A percentile compares a stretch with the other conserved stretches of the same genome.
Conservation (phyloP, 73 alveolate species). For the Breviolum minutum region DNA sequence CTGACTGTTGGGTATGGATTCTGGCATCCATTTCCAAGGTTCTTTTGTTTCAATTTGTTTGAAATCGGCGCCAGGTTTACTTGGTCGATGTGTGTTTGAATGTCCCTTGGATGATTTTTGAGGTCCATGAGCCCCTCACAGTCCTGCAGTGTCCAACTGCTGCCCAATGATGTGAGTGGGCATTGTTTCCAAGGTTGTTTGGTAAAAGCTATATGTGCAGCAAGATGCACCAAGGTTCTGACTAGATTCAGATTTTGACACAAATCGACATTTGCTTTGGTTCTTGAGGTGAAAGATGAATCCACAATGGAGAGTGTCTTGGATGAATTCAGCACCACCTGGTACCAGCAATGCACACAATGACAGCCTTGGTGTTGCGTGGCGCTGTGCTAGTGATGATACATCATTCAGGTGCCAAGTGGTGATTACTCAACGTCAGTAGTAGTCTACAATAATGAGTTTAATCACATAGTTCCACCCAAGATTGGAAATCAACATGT, state of each 20-base stretch:
- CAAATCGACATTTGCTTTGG: too few relatives aligned
- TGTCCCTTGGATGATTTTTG: neutral
- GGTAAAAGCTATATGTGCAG: too few relatives aligned
- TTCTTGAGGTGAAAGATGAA: constrained; percentile 73
- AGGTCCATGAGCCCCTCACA: too few relatives aligned
- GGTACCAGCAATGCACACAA: neutral
- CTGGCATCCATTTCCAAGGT: neutral
- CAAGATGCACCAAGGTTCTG: neutral
- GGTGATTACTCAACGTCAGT: too few relatives aligned
- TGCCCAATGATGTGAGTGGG: too few relatives aligned
- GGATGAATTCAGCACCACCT: neutral
- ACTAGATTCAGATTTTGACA: neutral
- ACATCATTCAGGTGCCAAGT: too few relatives aligned
- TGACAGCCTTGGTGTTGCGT: neutral
- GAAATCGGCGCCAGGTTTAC: constrained; percentile 14
- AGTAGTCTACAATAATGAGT: too few relatives aligned
- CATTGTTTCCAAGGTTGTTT: too few relatives aligned
- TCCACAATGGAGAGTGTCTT: constrained; percentile 57
- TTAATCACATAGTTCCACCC: too few relatives aligned
- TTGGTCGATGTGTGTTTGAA: constrained; percentile 68
- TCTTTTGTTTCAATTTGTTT: neutral
- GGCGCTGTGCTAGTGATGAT: too few relatives aligned
- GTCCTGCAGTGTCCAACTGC: too few relatives aligned
- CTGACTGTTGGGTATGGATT: neutral
- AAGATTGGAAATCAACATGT: too few relatives aligned